Evolutionary conservation across 2,329 filamentous ascomycete genomes (phyloP).

Genomic region (Lizonia empirigonia): DNA sequence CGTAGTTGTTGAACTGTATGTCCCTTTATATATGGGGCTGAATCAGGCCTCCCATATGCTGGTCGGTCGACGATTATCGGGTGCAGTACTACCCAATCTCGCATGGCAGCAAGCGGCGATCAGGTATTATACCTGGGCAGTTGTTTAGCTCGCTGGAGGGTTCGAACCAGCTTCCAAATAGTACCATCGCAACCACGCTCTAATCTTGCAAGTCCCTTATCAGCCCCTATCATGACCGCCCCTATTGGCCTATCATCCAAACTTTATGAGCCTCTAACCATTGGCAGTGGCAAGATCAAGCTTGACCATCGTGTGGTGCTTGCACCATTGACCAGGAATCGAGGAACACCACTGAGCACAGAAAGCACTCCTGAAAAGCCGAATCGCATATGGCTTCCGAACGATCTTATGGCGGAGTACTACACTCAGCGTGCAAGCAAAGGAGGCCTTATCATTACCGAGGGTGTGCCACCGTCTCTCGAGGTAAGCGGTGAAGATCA

Average conservation of each 20-base stretch:
- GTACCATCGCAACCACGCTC: background rate
- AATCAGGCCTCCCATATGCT: too few relatives aligned
- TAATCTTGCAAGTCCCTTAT: background rate
- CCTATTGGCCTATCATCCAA: slow-evolving; percentile 29
- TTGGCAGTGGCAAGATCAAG: slow-evolving; percentile 41
- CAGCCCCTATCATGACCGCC: slow-evolving; percentile 1
- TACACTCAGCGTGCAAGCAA: slow-evolving; percentile 58
- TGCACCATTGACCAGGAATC: slow-evolving; percentile 47
- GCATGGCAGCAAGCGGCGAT: slow-evolving; percentile 11
- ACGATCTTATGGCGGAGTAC: slow-evolving; percentile 53
- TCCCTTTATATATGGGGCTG: too few relatives aligned
- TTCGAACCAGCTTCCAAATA: background rate
- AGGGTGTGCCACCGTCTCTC: slow-evolving; percentile 58
- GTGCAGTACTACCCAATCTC: slow-evolving; percentile 3
- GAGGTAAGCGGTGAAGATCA: slow-evolving; percentile 42
- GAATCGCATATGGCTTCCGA: slow-evolving; percentile 56
- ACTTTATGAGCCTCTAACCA: slow-evolving; percentile 42
- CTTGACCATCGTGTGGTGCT: slow-evolving; percentile 43
- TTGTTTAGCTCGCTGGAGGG: background rate
- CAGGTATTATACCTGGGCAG: background rate
- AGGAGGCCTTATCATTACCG: slow-evolving; percentile 63
- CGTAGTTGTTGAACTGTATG: too few relatives aligned
- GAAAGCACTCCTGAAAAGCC: slow-evolving; percentile 50
- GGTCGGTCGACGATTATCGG: too few relatives aligned
- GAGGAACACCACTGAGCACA: slow-evolving; percentile 52